These are phyloP conservation scores for Neurospora sp. DNA, from an alignment of 495 filamentous ascomycete species.

Conservation along the genomic window DNA sequence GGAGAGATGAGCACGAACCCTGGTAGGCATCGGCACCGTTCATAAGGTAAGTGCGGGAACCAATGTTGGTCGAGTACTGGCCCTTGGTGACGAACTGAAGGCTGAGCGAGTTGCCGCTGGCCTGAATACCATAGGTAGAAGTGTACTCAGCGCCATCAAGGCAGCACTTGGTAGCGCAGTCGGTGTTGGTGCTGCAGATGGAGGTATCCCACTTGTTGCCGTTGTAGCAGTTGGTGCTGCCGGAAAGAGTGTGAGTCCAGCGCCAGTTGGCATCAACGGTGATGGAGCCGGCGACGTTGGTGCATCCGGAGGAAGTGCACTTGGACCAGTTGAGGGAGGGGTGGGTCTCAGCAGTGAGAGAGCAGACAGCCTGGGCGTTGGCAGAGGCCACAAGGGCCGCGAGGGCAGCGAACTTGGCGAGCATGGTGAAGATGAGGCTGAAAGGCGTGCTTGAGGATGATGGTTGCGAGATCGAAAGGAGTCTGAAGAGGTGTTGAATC, in stretches of 20 bases:
- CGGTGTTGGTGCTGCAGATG: slow-evolving; percentile 25
- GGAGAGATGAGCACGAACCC: slow-evolving; percentile 14
- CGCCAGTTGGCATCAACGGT: slow-evolving; percentile 45
- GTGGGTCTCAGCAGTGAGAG: slow-evolving; percentile 44
- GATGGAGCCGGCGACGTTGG: slow-evolving; percentile 26
- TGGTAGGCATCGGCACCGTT: slow-evolving; percentile 41
- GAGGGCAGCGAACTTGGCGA: slow-evolving; percentile 24
- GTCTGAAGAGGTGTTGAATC: background rate
- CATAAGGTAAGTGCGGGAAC: slow-evolving; percentile 49
- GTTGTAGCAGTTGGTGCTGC: slow-evolving; percentile 39
- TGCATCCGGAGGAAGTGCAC: slow-evolving; percentile 45
- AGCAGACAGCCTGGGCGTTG: slow-evolving; percentile 47
- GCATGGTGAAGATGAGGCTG: slow-evolving; percentile 16
- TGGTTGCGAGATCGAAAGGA: slow-evolving; percentile 11
- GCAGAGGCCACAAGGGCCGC: slow-evolving; percentile 35
- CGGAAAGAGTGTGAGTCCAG: slow-evolving; percentile 32
- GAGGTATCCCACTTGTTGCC: slow-evolving; percentile 38
- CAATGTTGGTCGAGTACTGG: slow-evolving; percentile 38
- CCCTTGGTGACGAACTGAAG: slow-evolving; percentile 49
- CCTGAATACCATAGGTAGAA: slow-evolving; percentile 37
- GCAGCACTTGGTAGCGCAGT: slow-evolving; percentile 37
- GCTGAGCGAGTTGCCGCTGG: slow-evolving; percentile 37
- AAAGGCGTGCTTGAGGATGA: slow-evolving; percentile 16
- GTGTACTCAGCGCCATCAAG: slow-evolving; percentile 40
- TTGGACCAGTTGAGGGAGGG: slow-evolving; percentile 48